These are phyloP conservation scores for Pyrenula aspistea DNA, from an alignment of 495 filamentous ascomycete species.

Conservation along the genomic window DNA sequence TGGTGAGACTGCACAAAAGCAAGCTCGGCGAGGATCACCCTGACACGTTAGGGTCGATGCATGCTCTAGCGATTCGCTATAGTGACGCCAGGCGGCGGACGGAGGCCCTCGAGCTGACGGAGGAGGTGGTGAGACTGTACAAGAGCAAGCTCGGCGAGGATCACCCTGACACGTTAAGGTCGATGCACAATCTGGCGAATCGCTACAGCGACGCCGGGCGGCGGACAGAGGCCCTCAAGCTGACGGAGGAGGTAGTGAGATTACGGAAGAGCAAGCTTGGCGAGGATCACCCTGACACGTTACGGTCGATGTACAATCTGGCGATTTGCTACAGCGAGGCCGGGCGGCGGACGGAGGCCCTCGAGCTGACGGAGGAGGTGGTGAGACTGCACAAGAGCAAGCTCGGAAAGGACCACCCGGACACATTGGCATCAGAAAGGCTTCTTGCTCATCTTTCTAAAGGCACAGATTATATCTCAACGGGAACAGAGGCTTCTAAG, in stretches of 20 bases:
- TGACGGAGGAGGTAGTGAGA: constrained; percentile 1
- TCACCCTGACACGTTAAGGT: constrained; percentile 4
- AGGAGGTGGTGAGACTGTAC: constrained; percentile 4
- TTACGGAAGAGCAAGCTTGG: constrained; percentile 1
- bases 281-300: constrained; percentile 7
- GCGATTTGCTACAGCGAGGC: background rate
- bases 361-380: constrained; percentile 5
- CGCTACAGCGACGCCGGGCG: background rate
- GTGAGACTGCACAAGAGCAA: constrained; percentile 7
- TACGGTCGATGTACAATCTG: constrained; percentile 5
- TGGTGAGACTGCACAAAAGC: constrained; percentile 6
- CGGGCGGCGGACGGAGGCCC: constrained; percentile 12
- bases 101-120: too few relatives aligned
- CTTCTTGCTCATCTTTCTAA: too few relatives aligned
- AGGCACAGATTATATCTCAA: too few relatives aligned
- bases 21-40: constrained; percentile 15
- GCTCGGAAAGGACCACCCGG: constrained; percentile 15
- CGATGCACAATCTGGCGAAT: constrained; percentile 1
- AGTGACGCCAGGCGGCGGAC: too few relatives aligned
- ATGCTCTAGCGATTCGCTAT: constrained; percentile 11
- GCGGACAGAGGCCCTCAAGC: constrained; percentile 2
- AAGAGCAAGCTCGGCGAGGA: constrained; percentile 3
- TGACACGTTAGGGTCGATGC: constrained; percentile 13
- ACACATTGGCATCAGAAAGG: too few relatives aligned
- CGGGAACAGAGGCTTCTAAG: too few relatives aligned